Conservation (phyloP, 371 early-diverging fungal genomes). For the Syncephalastrum sp. region DNA sequence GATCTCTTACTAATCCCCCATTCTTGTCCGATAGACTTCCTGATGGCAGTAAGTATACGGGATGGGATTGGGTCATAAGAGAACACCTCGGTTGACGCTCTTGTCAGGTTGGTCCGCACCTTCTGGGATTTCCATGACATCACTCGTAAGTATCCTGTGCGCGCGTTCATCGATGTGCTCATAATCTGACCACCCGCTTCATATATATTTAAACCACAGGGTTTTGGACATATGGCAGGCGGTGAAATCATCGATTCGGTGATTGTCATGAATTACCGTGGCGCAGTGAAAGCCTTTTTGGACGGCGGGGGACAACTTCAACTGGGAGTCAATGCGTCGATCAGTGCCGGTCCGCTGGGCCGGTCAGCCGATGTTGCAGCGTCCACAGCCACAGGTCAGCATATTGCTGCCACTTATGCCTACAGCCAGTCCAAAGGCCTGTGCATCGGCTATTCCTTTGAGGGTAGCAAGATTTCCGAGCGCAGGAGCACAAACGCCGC, state of each 20-base stretch:
- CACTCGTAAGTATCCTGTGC: conserved; percentile 23
- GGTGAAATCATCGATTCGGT: conserved; percentile 40
- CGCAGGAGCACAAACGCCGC: conserved; percentile 34
- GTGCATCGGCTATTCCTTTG: conserved; percentile 32
- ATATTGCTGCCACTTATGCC: conserved; percentile 42
- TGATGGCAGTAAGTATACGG: conserved; percentile 34
- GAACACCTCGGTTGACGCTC: background rate
- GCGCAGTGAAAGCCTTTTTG: conserved; percentile 40
- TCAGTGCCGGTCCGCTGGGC: conserved; percentile 39
- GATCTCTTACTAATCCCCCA: background rate
- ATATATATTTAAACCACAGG: conserved; percentile 21
- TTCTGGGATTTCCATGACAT: conserved; percentile 39
- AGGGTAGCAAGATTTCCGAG: conserved; percentile 42
- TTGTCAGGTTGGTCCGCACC: conserved; percentile 45
- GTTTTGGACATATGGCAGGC: conserved; percentile 35
- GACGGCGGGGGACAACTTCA: conserved; percentile 44
- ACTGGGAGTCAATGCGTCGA: conserved; percentile 33
- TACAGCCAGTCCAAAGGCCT: conserved; percentile 21
- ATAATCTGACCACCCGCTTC: background rate
- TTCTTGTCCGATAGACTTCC: conserved; percentile 21
- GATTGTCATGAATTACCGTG: conserved; percentile 44
- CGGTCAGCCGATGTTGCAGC: conserved; percentile 34
- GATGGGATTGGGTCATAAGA: background rate
- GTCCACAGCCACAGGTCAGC: conserved; percentile 15
- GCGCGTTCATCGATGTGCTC: background rate